Percentiles rank a stretch among this genome's conserved stretches.
Conservation (phyloP, 768 basidiomycete genomes). For the Suillus fuscotomentosus region DNA sequence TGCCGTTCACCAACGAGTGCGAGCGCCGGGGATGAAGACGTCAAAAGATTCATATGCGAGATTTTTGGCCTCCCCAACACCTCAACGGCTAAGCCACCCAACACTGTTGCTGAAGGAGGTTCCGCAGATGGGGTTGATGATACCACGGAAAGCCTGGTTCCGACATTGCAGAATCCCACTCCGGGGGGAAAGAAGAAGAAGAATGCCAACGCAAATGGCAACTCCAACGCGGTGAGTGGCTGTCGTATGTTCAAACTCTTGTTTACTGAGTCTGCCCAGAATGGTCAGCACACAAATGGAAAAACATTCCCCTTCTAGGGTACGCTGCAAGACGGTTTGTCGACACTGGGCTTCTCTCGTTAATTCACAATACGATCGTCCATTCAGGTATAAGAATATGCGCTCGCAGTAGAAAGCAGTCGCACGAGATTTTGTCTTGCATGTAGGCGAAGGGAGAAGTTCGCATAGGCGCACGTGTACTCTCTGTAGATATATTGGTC, state of each 20-base stretch:
- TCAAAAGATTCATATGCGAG: constrained; percentile 29
- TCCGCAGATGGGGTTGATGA: not conserved
- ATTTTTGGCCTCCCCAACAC: constrained; percentile 27
- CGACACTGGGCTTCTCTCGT: not conserved
- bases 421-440: not conserved
- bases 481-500: not conserved
- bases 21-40: constrained; percentile 22
- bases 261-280: not conserved
- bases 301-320: not conserved
- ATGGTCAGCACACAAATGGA: not conserved
- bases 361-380: not conserved
- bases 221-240: not conserved
- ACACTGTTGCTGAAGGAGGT: not conserved
- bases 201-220: not conserved
- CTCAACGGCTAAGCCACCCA: too few relatives aligned
- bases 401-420: not conserved
- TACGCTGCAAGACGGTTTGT: not conserved
- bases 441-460: not conserved
- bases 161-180: not conserved
- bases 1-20: constrained; percentile 27
- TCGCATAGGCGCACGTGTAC: not conserved
- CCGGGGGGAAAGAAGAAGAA: not conserved
- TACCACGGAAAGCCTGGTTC: not conserved
- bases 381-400: not conserved
- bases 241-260: not conserved